These are phyloP conservation scores for Waitea zeae DNA, from an alignment of 1,284 basidiomycete species.

Conservation along the genomic window DNA sequence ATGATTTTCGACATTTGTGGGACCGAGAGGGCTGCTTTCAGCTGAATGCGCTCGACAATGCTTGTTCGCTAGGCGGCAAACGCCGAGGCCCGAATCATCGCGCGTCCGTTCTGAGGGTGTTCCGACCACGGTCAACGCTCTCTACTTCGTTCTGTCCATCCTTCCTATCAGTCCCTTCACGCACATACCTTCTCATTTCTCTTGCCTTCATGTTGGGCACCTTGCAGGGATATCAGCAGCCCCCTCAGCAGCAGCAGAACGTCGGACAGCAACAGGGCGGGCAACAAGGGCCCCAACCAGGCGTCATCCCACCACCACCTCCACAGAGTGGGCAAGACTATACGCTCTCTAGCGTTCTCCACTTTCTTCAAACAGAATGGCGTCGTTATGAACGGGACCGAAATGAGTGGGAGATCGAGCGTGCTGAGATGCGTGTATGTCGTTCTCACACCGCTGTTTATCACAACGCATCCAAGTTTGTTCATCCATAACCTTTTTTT, in stretches of 20 bases:
- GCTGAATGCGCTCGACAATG: too few species aligned
- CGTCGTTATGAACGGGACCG: conserved; percentile 90
- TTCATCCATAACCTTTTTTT: conserved; percentile 11
- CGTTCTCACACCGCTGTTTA: conserved; percentile 4
- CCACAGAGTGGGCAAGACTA: conserved; percentile 76
- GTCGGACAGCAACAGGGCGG: conserved; percentile 35
- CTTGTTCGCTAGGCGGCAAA: too few species aligned
- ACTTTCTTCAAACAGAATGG: conserved; percentile 98
- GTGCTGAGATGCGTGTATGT: conserved; percentile 94
- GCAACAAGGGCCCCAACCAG: conserved; percentile 32
- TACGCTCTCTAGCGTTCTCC: conserved; percentile 87
- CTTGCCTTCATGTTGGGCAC: conserved; percentile 59
- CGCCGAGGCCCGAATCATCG: too few species aligned
- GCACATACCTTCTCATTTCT: conserved; percentile 23
- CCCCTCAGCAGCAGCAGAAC: conserved; percentile 26
- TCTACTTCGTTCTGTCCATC: too few species aligned
- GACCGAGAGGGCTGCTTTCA: too few species aligned
- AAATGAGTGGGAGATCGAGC: conserved; percentile 99
- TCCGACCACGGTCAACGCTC: too few species aligned
- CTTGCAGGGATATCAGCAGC: conserved; percentile 29
- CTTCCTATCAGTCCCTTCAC: background rate
- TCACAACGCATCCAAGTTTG: conserved; percentile 15
- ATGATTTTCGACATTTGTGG: too few species aligned
- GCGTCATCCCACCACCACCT: conserved; percentile 49
- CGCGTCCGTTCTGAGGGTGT: too few species aligned